phyloP scores from a whole-genome alignment of 2,329 filamentous ascomycete genomes.

The Penicillium sp. region DNA sequence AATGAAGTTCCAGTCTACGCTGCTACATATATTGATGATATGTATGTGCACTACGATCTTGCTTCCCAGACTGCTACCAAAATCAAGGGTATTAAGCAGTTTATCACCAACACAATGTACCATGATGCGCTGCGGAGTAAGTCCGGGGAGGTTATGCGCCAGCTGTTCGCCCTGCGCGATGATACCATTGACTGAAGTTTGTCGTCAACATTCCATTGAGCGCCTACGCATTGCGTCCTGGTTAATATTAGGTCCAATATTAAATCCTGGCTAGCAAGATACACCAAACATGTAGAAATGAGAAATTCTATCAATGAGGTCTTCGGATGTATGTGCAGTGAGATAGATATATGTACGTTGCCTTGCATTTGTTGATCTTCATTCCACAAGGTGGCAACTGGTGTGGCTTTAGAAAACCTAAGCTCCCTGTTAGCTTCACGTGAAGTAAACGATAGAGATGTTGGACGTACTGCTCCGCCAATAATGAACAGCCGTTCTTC shows the following conservation, averaged over 20 bases:
- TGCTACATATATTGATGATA: conserved; percentile 79
- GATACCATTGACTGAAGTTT: conserved; percentile 56
- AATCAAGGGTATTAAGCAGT: conserved; percentile 76
- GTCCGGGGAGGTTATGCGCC: conserved; percentile 72
- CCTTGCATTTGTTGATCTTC: not conserved
- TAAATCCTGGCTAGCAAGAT: not conserved
- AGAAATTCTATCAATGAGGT: not conserved
- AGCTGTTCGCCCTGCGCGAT: conserved; percentile 75
- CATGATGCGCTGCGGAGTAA: conserved; percentile 77
- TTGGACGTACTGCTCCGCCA: conserved; percentile 74
- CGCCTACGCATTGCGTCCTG: not conserved
- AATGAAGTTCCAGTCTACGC: conserved; percentile 87
- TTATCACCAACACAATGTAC: conserved; percentile 82
- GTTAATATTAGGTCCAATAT: not conserved
- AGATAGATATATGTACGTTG: not conserved
- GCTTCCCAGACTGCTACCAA: conserved; percentile 70
- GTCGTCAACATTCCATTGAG: not conserved
- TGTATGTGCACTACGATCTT: conserved; percentile 83
- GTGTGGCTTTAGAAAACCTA: conserved; percentile 24
- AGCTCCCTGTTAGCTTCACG: not conserved
- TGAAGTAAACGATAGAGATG: not conserved
- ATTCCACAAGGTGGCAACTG: not conserved
- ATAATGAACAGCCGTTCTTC: conserved; percentile 96
- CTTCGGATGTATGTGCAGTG: not conserved
- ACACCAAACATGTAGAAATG: not conserved